These are phyloP conservation scores for Raddia guianensis DNA, from an alignment of 176 grass and related monocot genomes.

Conservation along the genomic window DNA sequence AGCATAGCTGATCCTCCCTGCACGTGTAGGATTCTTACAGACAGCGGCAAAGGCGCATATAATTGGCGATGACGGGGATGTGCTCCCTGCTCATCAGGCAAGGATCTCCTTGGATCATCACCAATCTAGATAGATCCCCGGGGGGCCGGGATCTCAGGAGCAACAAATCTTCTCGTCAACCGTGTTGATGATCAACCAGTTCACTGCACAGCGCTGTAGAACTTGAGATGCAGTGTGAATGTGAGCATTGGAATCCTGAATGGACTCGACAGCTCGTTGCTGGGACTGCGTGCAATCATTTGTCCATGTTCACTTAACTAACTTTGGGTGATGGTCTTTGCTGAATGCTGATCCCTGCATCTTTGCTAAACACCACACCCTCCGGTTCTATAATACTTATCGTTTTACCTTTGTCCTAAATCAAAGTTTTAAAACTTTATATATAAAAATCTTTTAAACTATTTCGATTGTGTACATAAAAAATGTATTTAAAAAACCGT, in stretches of 20 bases:
- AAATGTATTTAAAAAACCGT: no score
- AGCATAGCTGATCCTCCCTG: neutral
- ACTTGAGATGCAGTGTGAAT: neutral
- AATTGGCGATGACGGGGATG: neutral
- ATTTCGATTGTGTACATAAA: no score
- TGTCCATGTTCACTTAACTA: conserved; percentile 40
- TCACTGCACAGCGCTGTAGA: conserved; percentile 10
- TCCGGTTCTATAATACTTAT: no score
- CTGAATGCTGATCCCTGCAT: neutral
- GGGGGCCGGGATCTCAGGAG: neutral
- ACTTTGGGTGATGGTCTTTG: neutral
- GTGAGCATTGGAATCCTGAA: neutral
- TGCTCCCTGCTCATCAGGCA: conserved; percentile 26
- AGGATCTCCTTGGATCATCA: conserved; percentile 5
- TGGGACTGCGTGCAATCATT: neutral
- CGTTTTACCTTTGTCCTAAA: no score
- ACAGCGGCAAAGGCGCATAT: conserved; percentile 26
- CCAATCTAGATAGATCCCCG: conserved; percentile 47
- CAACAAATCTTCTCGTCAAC: conserved; percentile 6
- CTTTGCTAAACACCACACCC: neutral
- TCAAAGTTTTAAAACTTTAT: no score
- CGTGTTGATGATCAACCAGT: neutral
- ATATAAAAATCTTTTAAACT: no score
- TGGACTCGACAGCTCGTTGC: neutral
- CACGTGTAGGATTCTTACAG: conserved; percentile 45